These are phyloP conservation scores for Cutaneotrichosporon daszewskae DNA, from an alignment of 1,284 basidiomycete genomes.

Conservation along the genomic window DNA sequence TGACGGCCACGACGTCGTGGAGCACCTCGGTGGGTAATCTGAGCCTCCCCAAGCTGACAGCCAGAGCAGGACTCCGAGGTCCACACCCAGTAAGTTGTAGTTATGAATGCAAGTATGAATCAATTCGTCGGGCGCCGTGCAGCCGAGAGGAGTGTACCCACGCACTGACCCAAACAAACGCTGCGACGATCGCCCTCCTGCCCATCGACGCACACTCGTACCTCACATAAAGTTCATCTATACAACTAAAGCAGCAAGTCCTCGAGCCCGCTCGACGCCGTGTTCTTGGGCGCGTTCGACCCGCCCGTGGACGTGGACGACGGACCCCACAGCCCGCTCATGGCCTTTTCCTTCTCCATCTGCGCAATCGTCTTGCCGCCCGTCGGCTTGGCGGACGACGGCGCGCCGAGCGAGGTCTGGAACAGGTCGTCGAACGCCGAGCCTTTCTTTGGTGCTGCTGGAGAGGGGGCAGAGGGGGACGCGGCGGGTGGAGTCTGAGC, in stretches of 20 bases:
- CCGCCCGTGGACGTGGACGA: neutral
- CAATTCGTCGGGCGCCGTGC: too few species aligned
- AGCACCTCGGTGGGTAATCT: slow-evolving; percentile 31
- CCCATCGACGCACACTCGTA: too few species aligned
- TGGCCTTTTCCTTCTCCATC: slow-evolving; percentile 75
- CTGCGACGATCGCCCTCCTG: too few species aligned
- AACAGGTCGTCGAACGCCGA: slow-evolving; percentile 79
- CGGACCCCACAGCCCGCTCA: slow-evolving; percentile 64
- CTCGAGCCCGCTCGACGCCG: neutral
- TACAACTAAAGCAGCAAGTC: neutral
- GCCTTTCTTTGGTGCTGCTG: slow-evolving; percentile 9
- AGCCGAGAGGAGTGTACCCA: too few species aligned
- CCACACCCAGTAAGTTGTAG: slow-evolving; percentile 6
- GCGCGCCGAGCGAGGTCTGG: slow-evolving; percentile 62
- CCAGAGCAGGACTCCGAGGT: slow-evolving; percentile 25
- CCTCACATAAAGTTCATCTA: too few species aligned
- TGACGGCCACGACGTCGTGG: slow-evolving; percentile 26
- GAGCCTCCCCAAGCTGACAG: slow-evolving; percentile 1
- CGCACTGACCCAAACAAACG: too few species aligned
- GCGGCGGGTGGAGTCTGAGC: slow-evolving; percentile 7
- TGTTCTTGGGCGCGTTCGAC: neutral
- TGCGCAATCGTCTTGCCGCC: slow-evolving; percentile 72
- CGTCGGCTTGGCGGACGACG: slow-evolving; percentile 27
- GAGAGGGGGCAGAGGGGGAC: slow-evolving; percentile 5
- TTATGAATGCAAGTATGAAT: too few species aligned